phyloP scores from a whole-genome alignment of 192 early-diverging fungal species.

The Backusella parvicylindrica region DNA sequence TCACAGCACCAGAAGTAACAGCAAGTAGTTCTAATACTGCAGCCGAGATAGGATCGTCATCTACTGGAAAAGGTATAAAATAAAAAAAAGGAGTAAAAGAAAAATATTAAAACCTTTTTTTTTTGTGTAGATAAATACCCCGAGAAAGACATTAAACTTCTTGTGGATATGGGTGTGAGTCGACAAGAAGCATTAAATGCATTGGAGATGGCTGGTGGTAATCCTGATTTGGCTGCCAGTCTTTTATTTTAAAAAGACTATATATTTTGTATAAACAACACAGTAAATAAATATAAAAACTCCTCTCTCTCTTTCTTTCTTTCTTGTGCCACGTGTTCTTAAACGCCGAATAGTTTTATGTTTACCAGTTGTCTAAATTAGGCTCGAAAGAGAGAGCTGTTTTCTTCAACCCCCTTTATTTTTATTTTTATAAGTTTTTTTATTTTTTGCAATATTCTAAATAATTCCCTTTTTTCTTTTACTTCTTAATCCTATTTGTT shows the following conservation, averaged over 20 bases:
- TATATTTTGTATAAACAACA: too few relatives aligned
- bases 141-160: constrained; percentile 65
- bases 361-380: constrained; percentile 9
- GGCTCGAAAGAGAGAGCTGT: constrained; percentile 10
- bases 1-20: constrained; percentile 28
- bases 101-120: background rate
- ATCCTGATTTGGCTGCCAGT: constrained; percentile 84
- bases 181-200: constrained; percentile 75
- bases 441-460: background rate
- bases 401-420: background rate
- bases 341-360: constrained; percentile 1
- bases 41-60: background rate
- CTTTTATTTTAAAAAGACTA: constrained; percentile 78
- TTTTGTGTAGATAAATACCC: constrained; percentile 31
- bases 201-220: constrained; percentile 76
- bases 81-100: background rate
- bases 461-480: background rate
- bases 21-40: background rate
- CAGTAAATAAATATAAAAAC: too few relatives aligned
- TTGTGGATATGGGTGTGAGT: constrained; percentile 78
- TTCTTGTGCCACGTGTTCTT: background rate
- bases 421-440: background rate
- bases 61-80: background rate
- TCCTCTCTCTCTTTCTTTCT: background rate
- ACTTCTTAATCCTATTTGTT: background rate